Evolutionary conservation across 768 basidiomycete genomes (phyloP).

Genomic region (Leccinellum albellum): DNA sequence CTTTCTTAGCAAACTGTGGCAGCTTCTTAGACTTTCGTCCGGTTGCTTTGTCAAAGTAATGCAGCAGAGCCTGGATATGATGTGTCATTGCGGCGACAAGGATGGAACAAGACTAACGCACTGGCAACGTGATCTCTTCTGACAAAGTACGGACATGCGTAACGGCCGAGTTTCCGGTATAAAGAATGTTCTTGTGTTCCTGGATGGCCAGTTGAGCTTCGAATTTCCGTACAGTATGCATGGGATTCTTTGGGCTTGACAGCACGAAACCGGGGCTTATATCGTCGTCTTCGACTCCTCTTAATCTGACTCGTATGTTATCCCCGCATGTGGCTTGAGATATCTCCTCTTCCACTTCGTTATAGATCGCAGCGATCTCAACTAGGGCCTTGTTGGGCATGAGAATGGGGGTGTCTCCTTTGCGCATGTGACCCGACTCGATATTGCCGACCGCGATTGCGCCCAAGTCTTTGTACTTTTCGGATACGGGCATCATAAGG

Average conservation of each 20-base stretch:
- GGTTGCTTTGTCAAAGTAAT: conserved; percentile 97
- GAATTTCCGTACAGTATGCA: conserved; percentile 88
- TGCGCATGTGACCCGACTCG: conserved; percentile 89
- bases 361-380: conserved; percentile 84
- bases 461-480: conserved; percentile 99
- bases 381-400: conserved; percentile 91
- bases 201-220: conserved; percentile 95
- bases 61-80: conserved; percentile 66
- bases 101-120: conserved; percentile 36
- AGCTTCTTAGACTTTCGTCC: conserved; percentile 95
- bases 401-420: conserved; percentile 76
- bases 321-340: conserved; percentile 80
- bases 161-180: conserved; percentile 91
- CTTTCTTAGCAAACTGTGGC: conserved; percentile 95
- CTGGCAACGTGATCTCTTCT: conserved; percentile 86
- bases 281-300: conserved; percentile 94
- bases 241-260: conserved; percentile 70
- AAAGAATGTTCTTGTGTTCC: conserved; percentile 98
- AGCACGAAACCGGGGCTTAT: conserved; percentile 93
- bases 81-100: not conserved
- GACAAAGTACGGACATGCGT: conserved; percentile 94
- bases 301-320: conserved; percentile 88
- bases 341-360: conserved; percentile 90
- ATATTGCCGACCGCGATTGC: conserved; percentile 96
- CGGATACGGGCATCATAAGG: conserved; percentile 94